Conservation (phyloP, 306 rosid species). For the Carpinus viminea region DNA sequence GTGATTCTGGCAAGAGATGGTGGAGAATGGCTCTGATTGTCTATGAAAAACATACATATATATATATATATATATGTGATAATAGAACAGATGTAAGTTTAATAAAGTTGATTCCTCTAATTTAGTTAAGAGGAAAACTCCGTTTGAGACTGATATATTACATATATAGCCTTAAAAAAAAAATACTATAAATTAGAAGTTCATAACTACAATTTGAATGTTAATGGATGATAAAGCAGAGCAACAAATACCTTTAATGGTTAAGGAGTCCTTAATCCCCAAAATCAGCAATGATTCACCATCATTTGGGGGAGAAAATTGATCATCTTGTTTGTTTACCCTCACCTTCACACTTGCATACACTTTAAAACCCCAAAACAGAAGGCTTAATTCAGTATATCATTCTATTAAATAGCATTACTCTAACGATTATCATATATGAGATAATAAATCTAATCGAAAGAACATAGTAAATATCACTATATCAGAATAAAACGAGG, state of each 20-base stretch:
- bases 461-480: too few species aligned
- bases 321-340: constrained; percentile 35
- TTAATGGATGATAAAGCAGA: neutral
- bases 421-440: neutral
- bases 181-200: too few species aligned
- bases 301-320: constrained; percentile 23
- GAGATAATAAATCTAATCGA: neutral
- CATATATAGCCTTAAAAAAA: too few species aligned
- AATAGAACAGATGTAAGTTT: too few species aligned
- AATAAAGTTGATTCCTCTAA: too few species aligned
- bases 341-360: constrained; percentile 55
- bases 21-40: constrained; percentile 23
- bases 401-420: too few species aligned
- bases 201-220: neutral
- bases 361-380: constrained; percentile 39
- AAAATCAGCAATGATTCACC: constrained; percentile 21
- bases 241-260: constrained; percentile 31
- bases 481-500: neutral
- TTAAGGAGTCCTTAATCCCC: constrained; percentile 31
- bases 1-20: constrained; percentile 33
- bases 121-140: too few species aligned
- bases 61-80: too few species aligned
- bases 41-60: constrained; percentile 7
- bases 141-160: too few species aligned
- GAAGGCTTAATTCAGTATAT: neutral